Percentiles rank a stretch among this genome's conserved stretches.
phyloP scores from a whole-genome alignment of 2,329 filamentous ascomycete genomes.

The Cercospora zeina region DNA sequence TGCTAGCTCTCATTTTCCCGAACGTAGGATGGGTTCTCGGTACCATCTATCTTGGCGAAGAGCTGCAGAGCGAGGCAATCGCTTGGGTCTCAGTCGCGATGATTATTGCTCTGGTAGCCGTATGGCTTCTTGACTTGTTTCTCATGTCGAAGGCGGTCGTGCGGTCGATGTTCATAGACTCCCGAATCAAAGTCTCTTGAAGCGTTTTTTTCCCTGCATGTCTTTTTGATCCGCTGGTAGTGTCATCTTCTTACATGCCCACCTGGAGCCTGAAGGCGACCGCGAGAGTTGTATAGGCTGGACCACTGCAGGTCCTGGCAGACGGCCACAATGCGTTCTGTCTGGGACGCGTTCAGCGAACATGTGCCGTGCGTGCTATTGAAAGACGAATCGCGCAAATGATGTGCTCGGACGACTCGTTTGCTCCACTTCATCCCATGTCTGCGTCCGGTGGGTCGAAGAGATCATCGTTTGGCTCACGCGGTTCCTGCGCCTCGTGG shows the following conservation, averaged over 20 bases:
- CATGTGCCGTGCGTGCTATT: not conserved
- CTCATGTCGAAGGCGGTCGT: slow-evolving; percentile 55
- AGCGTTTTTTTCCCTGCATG: not conserved
- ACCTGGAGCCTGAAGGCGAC: not conserved
- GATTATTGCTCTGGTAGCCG: slow-evolving; percentile 56
- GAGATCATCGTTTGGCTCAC: slow-evolving; percentile 68
- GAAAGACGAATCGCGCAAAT: not conserved
- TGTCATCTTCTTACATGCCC: not conserved
- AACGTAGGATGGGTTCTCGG: slow-evolving; percentile 65
- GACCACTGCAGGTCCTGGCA: not conserved
- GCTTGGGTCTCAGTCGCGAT: slow-evolving; percentile 57
- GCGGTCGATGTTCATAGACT: slow-evolving; percentile 34
- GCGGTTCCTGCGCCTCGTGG: slow-evolving; percentile 89
- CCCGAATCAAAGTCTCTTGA: slow-evolving; percentile 25
- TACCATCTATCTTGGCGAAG: slow-evolving; percentile 57
- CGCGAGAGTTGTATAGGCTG: not conserved
- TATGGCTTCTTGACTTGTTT: slow-evolving; percentile 56
- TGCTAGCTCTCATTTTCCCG: slow-evolving; percentile 61
- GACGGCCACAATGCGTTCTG: not conserved
- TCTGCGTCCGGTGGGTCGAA: slow-evolving; percentile 51
- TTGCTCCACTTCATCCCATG: slow-evolving; percentile 43
- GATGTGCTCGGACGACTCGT: not conserved
- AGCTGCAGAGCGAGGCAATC: slow-evolving; percentile 54
- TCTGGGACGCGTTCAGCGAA: not conserved
- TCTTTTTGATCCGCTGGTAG: no score